Percentiles rank a stretch among this genome's conserved stretches.
Evolutionary conservation across 202 grass and related monocot species (phyloP).

Genomic region (Panicum hallii): DNA sequence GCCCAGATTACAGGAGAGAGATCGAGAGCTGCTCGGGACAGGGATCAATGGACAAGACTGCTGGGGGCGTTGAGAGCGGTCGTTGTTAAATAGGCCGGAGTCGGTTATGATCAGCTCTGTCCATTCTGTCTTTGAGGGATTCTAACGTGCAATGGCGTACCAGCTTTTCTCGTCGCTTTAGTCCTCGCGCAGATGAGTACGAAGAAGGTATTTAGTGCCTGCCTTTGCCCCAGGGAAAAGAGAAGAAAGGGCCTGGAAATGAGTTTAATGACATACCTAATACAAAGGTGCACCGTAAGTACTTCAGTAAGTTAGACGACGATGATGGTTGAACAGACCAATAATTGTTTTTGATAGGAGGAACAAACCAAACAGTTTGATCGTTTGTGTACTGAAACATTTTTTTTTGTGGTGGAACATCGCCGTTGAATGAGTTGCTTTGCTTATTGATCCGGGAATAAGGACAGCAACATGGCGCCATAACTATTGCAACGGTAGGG

Average conservation of each 20-base stretch:
- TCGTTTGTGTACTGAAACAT: neutral
- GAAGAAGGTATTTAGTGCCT: neutral
- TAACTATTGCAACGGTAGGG: neutral
- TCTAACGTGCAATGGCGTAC: neutral
- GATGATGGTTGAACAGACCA: constrained; percentile 35
- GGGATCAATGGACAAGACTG: constrained; percentile 4
- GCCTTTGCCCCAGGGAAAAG: constrained; percentile 21
- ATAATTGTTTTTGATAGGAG: neutral
- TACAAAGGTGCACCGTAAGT: constrained; percentile 5
- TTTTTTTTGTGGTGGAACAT: neutral
- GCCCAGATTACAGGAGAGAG: neutral
- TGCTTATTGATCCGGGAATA: constrained; percentile 38
- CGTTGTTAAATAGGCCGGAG: constrained; percentile 13
- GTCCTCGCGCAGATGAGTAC: constrained; percentile 4
- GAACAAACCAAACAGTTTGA: neutral
- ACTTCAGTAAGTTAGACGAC: neutral
- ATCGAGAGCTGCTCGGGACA: neutral
- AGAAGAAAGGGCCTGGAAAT: neutral
- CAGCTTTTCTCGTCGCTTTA: neutral
- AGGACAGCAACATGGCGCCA: constrained; percentile 21
- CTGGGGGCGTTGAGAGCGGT: neutral
- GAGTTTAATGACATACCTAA: constrained; percentile 21
- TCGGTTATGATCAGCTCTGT: neutral
- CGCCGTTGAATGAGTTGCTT: constrained; percentile 40
- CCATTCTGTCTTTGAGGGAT: neutral